These are phyloP conservation scores for Sanghuangporus baumii DNA, from an alignment of 1,284 basidiomycete species.

Conservation along the genomic window DNA sequence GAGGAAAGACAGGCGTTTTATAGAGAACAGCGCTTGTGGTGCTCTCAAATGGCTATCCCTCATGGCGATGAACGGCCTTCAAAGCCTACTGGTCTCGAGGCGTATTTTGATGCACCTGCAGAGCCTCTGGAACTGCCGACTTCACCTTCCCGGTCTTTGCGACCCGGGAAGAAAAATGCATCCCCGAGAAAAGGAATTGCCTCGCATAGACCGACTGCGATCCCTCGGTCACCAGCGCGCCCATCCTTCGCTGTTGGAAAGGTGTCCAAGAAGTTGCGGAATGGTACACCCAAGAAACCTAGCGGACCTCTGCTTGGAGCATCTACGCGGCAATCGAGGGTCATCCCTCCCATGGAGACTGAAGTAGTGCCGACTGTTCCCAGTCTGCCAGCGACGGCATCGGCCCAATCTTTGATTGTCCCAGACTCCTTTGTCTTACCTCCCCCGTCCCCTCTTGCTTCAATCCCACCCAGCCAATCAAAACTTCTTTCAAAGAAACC, in stretches of 20 bases:
- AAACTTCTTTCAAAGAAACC: constrained; percentile 11
- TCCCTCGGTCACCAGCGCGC: constrained; percentile 9
- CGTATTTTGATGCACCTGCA: constrained; percentile 15
- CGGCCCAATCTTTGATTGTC: constrained; percentile 15
- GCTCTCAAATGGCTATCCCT: constrained; percentile 16
- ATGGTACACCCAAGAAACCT: constrained; percentile 6
- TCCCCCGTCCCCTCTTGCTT: constrained; percentile 16
- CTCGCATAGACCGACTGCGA: not conserved
- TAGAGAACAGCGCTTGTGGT: constrained; percentile 14
- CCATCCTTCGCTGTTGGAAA: constrained; percentile 13
- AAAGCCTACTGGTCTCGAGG: constrained; percentile 14
- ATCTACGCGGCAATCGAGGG: constrained; percentile 8
- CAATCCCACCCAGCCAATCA: constrained; percentile 7
- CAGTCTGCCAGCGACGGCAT: not conserved
- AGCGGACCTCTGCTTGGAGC: constrained; percentile 8
- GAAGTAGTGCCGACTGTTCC: constrained; percentile 12
- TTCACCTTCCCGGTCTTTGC: constrained; percentile 18
- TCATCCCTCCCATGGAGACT: constrained; percentile 16
- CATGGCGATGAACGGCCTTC: not conserved
- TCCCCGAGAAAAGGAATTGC: constrained; percentile 30
- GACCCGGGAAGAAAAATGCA: constrained; percentile 30
- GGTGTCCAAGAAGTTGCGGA: constrained; percentile 5
- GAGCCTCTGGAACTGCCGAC: constrained; percentile 14
- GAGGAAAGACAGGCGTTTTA: constrained; percentile 48
- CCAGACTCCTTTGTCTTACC: constrained; percentile 16